Conservation (phyloP, 129 eudicot species). For the Helichrysum umbraculigerum region DNA sequence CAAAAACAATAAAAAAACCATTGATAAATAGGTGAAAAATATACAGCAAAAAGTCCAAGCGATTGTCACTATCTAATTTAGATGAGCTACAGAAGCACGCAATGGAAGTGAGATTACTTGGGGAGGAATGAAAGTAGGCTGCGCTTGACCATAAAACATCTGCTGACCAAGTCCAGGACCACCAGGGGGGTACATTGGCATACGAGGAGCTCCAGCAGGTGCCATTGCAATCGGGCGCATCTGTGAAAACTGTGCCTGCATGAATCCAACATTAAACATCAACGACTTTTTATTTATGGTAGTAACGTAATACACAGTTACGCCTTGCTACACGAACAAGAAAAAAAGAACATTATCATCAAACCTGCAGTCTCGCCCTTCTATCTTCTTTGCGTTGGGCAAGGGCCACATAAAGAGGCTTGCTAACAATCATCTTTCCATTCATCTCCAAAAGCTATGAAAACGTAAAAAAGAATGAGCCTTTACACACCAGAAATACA, state of each 20-base stretch:
- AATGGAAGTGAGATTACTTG: constrained; percentile 49
- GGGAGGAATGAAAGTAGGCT: constrained; percentile 86
- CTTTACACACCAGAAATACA: neutral
- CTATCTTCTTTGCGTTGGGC: constrained; percentile 95
- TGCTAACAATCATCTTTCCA: constrained; percentile 82
- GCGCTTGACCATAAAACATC: constrained; percentile 85
- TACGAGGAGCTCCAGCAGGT: constrained; percentile 75
- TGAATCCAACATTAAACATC: neutral
- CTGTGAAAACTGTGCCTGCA: constrained; percentile 88
- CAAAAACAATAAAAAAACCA: neutral
- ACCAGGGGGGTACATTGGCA: constrained; percentile 95
- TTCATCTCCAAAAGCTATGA: constrained; percentile 78
- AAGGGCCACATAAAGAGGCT: constrained; percentile 86
- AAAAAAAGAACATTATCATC: neutral
- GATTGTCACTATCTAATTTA: neutral
- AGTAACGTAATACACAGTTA: neutral
- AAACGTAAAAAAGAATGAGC: constrained; percentile 9
- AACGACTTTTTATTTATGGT: neutral
- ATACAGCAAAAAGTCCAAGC: neutral
- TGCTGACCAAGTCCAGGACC: constrained; percentile 92
- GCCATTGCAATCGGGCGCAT: constrained; percentile 83
- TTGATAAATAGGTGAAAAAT: neutral
- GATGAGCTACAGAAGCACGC: too few relatives aligned
- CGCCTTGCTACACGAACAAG: neutral
- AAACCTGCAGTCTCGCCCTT: constrained; percentile 91